Evolutionary conservation across 1,284 basidiomycete genomes (phyloP), one percentile per base, ranked within the genome.

Genomic region (Fomes fomentarius): DNA sequence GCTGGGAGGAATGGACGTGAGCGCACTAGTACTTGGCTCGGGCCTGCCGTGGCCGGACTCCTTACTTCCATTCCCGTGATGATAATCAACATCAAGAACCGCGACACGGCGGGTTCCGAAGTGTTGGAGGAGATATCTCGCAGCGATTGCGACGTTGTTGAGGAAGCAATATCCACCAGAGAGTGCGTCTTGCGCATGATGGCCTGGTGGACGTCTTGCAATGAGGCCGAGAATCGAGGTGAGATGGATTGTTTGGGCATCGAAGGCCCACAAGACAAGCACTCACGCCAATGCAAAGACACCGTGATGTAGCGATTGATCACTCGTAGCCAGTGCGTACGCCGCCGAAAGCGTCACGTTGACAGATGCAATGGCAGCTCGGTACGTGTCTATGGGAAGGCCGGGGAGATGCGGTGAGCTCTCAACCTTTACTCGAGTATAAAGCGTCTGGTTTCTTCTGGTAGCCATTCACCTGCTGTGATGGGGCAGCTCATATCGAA

Each of bases 61-160:
- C 69, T 56, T 49, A 65, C 70, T 69, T 15, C 73, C 74, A 44
- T 75, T 75, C 4, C 74, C 73, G 50, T 74, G 74, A 50, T 75
- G 74, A 49, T 72, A 75, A 49, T 76, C 74, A 19, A 76, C 66
- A 54, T 75, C 73, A 30, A 75, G 64, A 22, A 75, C 71, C 4
- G 73, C 72, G 4, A 74, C 57, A 6, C 39, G 33, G 10, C n/a
- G 22, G 26, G 24, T n/a, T 11, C 26, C 28, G 15, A 30, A 12
- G 19, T 47, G 45, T 22, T 52, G n/a, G 40, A 70, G 67, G 10
- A 72, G 61, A 45, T 64, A 70, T 12, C 65, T 66, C 22, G 68
- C 66, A 0, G 72, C 70, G 47, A 74, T 66, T 9, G 72, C 70
- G 8, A 63, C 66, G 24, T 73, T 73, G 52, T 71, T 72, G 39